Conservation (phyloP, 257 asterid species). For the Nicotiana obtusifolia region DNA sequence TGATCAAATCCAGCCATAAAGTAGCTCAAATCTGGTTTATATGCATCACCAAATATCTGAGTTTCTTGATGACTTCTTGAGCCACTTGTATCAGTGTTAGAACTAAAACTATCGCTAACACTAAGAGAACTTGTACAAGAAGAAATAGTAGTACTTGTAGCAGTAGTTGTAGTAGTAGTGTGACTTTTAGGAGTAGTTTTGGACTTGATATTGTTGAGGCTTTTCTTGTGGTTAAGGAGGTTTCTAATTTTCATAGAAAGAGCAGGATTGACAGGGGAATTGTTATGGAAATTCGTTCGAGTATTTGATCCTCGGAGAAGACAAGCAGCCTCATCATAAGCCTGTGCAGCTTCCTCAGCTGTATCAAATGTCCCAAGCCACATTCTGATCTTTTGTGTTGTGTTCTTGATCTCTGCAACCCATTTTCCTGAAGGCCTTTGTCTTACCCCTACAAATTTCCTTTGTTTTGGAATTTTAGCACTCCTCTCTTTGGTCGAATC, state of each 20-base stretch:
- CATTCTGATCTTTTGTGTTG: conserved; percentile 83
- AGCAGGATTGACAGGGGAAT: conserved; percentile 62
- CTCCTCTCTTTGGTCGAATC: background rate
- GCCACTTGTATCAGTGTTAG: conserved; percentile 16
- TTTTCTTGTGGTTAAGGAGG: conserved; percentile 52
- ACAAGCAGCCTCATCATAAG: conserved; percentile 82
- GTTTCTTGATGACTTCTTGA: conserved; percentile 4
- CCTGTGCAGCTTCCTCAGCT: conserved; percentile 84
- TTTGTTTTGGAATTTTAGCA: conserved; percentile 13
- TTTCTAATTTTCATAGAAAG: conserved; percentile 65
- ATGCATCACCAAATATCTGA: conserved; percentile 26
- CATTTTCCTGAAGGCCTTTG: conserved; percentile 89
- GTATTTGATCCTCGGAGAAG: conserved; percentile 78
- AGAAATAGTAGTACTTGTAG: background rate
- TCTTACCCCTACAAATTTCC: conserved; percentile 74
- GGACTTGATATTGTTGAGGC: conserved; percentile 27
- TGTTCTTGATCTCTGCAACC: conserved; percentile 89
- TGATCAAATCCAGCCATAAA: conserved; percentile 32
- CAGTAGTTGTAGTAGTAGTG: background rate
- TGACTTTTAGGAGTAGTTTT: background rate
- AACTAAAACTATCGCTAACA: conserved; percentile 9
- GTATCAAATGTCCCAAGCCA: conserved; percentile 89
- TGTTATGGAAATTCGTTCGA: conserved; percentile 61
- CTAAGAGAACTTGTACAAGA: conserved; percentile 13
- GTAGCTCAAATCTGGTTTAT: conserved; percentile 56